Base-by-base conservation (phyloP, 2,329 filamentous ascomycete species). In the Bipolaris oryzae region DNA sequence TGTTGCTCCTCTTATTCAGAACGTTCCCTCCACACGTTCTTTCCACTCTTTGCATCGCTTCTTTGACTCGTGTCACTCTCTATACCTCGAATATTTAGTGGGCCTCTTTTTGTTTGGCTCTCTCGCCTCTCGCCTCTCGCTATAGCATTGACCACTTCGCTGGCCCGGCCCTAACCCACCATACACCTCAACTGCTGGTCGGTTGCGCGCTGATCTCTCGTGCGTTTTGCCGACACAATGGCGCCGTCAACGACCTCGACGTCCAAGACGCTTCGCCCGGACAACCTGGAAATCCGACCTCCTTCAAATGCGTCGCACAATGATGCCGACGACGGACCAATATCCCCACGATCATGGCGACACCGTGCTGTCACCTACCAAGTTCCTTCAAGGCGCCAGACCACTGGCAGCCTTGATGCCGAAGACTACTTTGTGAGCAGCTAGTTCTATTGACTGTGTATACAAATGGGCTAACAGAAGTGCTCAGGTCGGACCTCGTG, bases 341-440 rank as follows among this genome's bases (percentile, higher is more conserved):
- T 70, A 21, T 75, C 73, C 3, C 72, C 72, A 16, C 66, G 64
- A 10, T 75, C 73, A 60, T 75, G 73, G 73, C 64, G 67, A 42
- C 59, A 64, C 47, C 66, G 70, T 43, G 61, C 62, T 20, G 53
- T 60, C 10, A 71, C 67, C 16, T 73, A 69, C 47, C 64, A 70
- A 35, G 63, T 70, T 25, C 63, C 67, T 13, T 72, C 71, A 7
- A 60, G 69, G 34, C 68, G 65, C 57, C 67, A 68, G 46, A 74
- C 67, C 20, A 66, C 57, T 11, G 68, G 64, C 34, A 72, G 68
- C 38, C 49, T 74, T 6, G 74, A 76, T 58, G 63, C 87, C 45
- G 84, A 86, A 57, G 84, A 87, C 61, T 87, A 88, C 73, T 88
- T 88, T 69, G 83, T 83, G 73, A 41, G 80, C 70, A 16, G 56